Base-by-base conservation (phyloP, 768 basidiomycete genomes). In the Suillus cothurnatus region DNA sequence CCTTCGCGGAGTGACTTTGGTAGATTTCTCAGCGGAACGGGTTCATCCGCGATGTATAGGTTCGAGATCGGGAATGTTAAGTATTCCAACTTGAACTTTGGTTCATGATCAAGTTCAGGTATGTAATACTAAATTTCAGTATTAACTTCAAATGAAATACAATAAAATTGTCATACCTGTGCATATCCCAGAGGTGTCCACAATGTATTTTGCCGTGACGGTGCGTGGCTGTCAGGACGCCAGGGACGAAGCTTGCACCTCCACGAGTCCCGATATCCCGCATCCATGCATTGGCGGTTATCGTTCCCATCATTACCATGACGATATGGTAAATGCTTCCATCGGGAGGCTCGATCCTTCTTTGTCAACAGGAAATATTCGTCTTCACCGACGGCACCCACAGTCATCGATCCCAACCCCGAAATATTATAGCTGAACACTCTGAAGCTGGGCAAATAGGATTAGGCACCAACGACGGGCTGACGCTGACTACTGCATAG, bases 401-500 rank as follows among this genome's bases (percentile, higher is more conserved):
- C 61, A 19, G 45, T 39, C 5, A 31, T 26, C 32, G 62, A 55
- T 38, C 41, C 39, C 41, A 56, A 52, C 47, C 78, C 85, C 1
- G 88, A 87, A 28, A 85, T 80, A 73, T 96, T 96, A 82, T 94
- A 96, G 69, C 87, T 81, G 78, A 88, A 96, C 15, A 95, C 82
- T 69, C 94, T 81, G 71, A 95, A 87, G 19, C 88, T 84, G 4
- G 95, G 93, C 57, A 92, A 76, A 78, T 92, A 97, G 88, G 88
- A 64, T 93, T 93, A n/a, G 94, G 94, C 63, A 95, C 90, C 26
- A 95, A 87, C 39, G 92, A 86, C 6, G 95, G 92, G 41, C 85
- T 84, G 32, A 94, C 90, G 73, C 93, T 94, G 67, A 94, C 84
- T 41, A 92, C 87, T 4, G 86, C 86, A 70, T 89, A 93, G 66